Conservation (phyloP, 2,329 filamentous ascomycete genomes). For the Beauveria sp. region DNA sequence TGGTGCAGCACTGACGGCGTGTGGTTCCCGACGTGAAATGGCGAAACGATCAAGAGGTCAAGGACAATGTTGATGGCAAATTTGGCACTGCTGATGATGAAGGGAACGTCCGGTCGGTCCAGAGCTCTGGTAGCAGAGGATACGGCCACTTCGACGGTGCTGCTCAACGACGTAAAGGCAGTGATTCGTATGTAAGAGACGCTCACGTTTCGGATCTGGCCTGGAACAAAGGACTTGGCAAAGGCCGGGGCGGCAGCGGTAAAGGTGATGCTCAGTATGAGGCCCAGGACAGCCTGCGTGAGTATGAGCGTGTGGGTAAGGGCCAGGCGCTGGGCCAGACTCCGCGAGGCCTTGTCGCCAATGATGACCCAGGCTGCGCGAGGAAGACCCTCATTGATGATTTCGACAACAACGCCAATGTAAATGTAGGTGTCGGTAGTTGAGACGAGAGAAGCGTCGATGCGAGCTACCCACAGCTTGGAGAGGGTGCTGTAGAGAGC, state of each 20-base stretch:
- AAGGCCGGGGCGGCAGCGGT: constrained; percentile 45
- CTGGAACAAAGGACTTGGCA: constrained; percentile 55
- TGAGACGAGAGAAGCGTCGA: constrained; percentile 44
- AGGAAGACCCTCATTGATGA: constrained; percentile 66
- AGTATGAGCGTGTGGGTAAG: constrained; percentile 57
- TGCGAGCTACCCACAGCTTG: constrained; percentile 63
- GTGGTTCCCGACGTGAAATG: constrained; percentile 49
- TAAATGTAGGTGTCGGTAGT: constrained; percentile 53
- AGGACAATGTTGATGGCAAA: constrained; percentile 60
- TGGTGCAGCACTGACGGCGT: constrained; percentile 56
- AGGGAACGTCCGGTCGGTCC: constrained; percentile 61
- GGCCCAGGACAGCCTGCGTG: constrained; percentile 49
- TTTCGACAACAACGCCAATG: constrained; percentile 58
- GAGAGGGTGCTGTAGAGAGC: constrained; percentile 60
- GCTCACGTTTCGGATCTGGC: constrained; percentile 46
- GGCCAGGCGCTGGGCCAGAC: constrained; percentile 41
- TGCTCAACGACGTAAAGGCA: constrained; percentile 54
- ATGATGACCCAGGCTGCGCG: constrained; percentile 62
- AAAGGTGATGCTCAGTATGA: constrained; percentile 54
- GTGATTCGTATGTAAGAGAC: constrained; percentile 58
- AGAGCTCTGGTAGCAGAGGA: constrained; percentile 54
- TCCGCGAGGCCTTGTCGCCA: constrained; percentile 52
- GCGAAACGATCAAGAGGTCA: constrained; percentile 59
- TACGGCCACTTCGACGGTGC: constrained; percentile 56
- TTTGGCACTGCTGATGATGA: constrained; percentile 56